Base-by-base conservation (phyloP, 1,284 basidiomycete genomes). In the Mycena sp. region DNA sequence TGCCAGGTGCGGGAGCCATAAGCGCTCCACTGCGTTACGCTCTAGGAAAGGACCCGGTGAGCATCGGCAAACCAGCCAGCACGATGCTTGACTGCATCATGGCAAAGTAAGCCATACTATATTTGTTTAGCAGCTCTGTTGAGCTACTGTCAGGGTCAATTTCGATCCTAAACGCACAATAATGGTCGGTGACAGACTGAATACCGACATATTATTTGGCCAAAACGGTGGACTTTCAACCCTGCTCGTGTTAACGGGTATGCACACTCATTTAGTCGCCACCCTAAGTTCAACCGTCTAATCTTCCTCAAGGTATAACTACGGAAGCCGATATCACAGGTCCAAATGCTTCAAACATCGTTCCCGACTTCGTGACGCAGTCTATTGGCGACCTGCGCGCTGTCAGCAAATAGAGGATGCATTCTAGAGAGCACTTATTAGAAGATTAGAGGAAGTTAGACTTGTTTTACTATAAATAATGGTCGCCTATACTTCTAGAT, bases 11-110 rank as follows among this genome's bases (percentile, higher is more conserved):
- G 12, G 97, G 98, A 2, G 80, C 93, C 3, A 83, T 98, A 68
- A 93, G 91, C 50, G 90, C 94, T 0, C 93, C 95, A 1, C 81
- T 99, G 54, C 83, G 90, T 25, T 93, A 84, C 70, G 89, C 94
- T 1, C 79, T 93, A 25, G 88, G 89, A 35, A 82, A 81, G 61
- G 85, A 88, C 62, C 95, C 96, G 0, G 80, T 92, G 1, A 86
- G 90, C 58, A 93, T 96, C 49, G 97, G 97, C 19, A 99, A 99
- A 78, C 98, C 97, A 14, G 87, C 94, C 68, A 87, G 85, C 72
- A 92, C 91, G 29, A 97, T 99, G 93, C 81, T 99, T 68, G 96
- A 99, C 75, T 95, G 94, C 74, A 96, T 99, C 76, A 89, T 91
- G 69, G 93, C 95, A n/a, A 96, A 96, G 95, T 96, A 68, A n/a